A percentile compares a stretch with the other conserved stretches of the same genome.
Conservation (phyloP, 495 filamentous ascomycete genomes). For the Penicillium robsamsonii region DNA sequence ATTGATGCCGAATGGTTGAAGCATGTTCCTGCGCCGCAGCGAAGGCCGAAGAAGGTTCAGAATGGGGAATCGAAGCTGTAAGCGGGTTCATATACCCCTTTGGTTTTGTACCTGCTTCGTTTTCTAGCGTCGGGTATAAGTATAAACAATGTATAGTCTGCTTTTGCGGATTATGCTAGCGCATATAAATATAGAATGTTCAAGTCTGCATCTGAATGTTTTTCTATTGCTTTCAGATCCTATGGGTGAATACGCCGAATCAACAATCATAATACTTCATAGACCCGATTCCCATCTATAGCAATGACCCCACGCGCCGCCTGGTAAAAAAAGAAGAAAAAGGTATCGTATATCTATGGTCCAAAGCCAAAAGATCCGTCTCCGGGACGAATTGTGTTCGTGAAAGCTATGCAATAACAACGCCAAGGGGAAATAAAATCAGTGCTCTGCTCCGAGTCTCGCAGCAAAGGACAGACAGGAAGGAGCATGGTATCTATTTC, state of each 20-base stretch:
- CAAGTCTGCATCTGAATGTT: not conserved
- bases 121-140: not conserved
- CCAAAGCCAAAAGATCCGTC: conserved; percentile 14
- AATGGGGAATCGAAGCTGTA: conserved; percentile 37
- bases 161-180: not conserved
- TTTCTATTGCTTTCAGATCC: conserved; percentile 13
- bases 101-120: not conserved
- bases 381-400: conserved; percentile 7
- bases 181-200: not conserved
- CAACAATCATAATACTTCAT: not conserved
- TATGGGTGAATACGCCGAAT: conserved; percentile 8
- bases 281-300: conserved; percentile 21
- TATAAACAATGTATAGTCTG: not conserved
- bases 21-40: conserved; percentile 44
- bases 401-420: conserved; percentile 6
- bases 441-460: conserved; percentile 6
- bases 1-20: conserved; percentile 57
- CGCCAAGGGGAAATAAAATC: conserved; percentile 4
- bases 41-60: conserved; percentile 34
- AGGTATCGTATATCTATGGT: conserved; percentile 14
- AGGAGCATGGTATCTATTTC: conserved; percentile 11
- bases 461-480: conserved; percentile 6
- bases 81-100: conserved; percentile 11
- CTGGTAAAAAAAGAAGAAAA: not conserved
- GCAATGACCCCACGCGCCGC: conserved; percentile 15